Percentiles rank a stretch among this genome's conserved stretches.
phyloP scores from a whole-genome alignment of 768 basidiomycete species.

The Jaapia argillacea region DNA sequence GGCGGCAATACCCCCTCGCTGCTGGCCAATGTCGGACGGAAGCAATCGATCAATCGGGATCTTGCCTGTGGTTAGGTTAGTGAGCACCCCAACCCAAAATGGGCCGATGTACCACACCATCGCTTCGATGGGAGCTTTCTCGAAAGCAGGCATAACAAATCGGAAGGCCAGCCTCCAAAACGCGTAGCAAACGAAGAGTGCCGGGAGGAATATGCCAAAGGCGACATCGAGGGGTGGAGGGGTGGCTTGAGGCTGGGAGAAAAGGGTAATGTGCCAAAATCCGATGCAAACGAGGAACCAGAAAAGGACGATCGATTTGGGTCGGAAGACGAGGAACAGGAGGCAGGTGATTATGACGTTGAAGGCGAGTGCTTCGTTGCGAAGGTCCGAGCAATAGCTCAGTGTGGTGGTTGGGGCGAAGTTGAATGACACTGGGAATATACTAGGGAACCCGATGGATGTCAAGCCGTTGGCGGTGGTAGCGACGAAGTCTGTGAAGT shows the following conservation, averaged over 20 bases:
- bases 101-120: constrained; percentile 66
- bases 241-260: constrained; percentile 58
- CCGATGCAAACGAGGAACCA: constrained; percentile 79
- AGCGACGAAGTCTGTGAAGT: constrained; percentile 62
- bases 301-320: constrained; percentile 54
- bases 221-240: constrained; percentile 66
- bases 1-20: constrained; percentile 57
- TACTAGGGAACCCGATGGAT: constrained; percentile 64
- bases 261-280: constrained; percentile 78
- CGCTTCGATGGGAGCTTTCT: constrained; percentile 59
- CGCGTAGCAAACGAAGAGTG: constrained; percentile 66
- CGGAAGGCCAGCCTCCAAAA: constrained; percentile 74
- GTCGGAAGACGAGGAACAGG: constrained; percentile 66
- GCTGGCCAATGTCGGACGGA: constrained; percentile 51
- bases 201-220: constrained; percentile 69
- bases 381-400: constrained; percentile 61
- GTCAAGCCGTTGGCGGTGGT: constrained; percentile 48
- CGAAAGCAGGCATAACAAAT: constrained; percentile 63
- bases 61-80: constrained; percentile 59
- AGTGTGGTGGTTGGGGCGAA: constrained; percentile 39
- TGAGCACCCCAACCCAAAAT: constrained; percentile 71
- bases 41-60: constrained; percentile 76
- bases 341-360: constrained; percentile 59
- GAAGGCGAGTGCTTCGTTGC: constrained; percentile 60
- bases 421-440: constrained; percentile 64